Evolutionary conservation across 139 green algal species (phyloP).

Genomic region (Chlamydomonas applanata): DNA sequence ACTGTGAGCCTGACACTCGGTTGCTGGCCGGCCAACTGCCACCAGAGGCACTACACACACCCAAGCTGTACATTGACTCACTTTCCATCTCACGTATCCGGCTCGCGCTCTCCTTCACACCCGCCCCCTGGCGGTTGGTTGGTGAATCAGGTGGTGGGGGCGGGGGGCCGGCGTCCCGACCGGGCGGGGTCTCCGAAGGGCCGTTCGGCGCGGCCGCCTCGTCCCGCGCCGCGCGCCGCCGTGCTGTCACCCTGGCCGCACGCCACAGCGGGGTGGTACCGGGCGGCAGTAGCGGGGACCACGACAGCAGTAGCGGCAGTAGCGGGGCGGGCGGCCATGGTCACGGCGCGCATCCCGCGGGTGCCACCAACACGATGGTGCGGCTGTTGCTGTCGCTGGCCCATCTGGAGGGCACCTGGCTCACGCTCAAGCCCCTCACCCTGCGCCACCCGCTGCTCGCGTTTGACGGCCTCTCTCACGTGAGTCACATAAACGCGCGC

Average conservation of each 20-base stretch:
- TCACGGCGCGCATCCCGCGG: not conserved
- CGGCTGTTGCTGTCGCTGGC: constrained; percentile 61
- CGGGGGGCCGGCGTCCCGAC: not conserved
- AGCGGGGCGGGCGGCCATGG: constrained; percentile 10
- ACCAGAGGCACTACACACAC: not conserved
- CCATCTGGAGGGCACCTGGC: constrained; percentile 74
- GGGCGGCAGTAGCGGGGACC: not conserved
- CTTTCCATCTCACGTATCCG: constrained; percentile 48
- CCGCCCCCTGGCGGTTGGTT: constrained; percentile 32
- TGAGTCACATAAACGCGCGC: constrained; percentile 29
- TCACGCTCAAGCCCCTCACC: constrained; percentile 56
- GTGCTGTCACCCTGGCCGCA: not conserved
- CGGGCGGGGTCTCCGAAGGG: not conserved
- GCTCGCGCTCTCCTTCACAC: constrained; percentile 62
- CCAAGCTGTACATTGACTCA: constrained; percentile 67
- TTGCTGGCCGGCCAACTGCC: not conserved
- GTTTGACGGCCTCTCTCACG: constrained; percentile 51
- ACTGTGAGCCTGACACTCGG: constrained; percentile 1
- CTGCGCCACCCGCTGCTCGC: constrained; percentile 64
- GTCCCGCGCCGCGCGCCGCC: not conserved
- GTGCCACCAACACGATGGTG: constrained; percentile 18
- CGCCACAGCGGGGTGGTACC: not conserved
- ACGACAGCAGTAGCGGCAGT: not conserved
- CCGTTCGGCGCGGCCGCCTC: not conserved
- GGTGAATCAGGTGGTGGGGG: not conserved